Evolutionary conservation across 2,329 filamentous ascomycete species (phyloP).

Genomic region (Neobulgaria alba): DNA sequence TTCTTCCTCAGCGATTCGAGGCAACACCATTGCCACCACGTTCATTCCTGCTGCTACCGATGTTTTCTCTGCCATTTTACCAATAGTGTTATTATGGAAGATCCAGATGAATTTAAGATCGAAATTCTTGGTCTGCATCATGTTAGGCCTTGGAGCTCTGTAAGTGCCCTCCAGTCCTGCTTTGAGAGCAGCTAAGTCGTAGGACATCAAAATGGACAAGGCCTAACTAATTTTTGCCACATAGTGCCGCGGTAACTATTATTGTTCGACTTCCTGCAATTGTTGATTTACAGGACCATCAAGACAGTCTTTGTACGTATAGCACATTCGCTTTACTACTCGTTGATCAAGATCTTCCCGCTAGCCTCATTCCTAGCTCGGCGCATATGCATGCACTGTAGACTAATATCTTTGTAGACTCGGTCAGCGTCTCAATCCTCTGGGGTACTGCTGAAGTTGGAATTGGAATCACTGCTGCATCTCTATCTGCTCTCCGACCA

Average conservation of each 20-base stretch:
- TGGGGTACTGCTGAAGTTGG: slow-evolving; percentile 1
- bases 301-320: slow-evolving; percentile 3
- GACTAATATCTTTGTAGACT: slow-evolving; percentile 1
- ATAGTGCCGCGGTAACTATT: slow-evolving; percentile 1
- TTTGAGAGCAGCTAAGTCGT: not conserved
- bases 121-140: slow-evolving; percentile 2
- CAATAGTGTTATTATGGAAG: slow-evolving; percentile 1
- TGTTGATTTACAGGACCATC: slow-evolving; percentile 1
- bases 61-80: slow-evolving; percentile 1
- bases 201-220: not conserved
- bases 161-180: not conserved
- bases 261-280: slow-evolving; percentile 2
- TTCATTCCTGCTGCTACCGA: slow-evolving; percentile 1
- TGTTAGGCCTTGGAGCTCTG: not conserved
- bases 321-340: not conserved
- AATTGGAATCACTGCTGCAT: slow-evolving; percentile 2
- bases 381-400: not conserved
- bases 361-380: slow-evolving; percentile 1
- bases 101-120: slow-evolving; percentile 1
- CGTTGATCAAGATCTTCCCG: not conserved
- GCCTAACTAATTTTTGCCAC: slow-evolving; percentile 1
- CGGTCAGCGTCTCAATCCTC: not conserved
- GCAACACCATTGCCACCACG: slow-evolving; percentile 1
- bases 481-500: not conserved
- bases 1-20: slow-evolving; percentile 1